phyloP scores from a whole-genome alignment of 1,284 basidiomycete genomes.

The Afroboletus lepidellus region DNA sequence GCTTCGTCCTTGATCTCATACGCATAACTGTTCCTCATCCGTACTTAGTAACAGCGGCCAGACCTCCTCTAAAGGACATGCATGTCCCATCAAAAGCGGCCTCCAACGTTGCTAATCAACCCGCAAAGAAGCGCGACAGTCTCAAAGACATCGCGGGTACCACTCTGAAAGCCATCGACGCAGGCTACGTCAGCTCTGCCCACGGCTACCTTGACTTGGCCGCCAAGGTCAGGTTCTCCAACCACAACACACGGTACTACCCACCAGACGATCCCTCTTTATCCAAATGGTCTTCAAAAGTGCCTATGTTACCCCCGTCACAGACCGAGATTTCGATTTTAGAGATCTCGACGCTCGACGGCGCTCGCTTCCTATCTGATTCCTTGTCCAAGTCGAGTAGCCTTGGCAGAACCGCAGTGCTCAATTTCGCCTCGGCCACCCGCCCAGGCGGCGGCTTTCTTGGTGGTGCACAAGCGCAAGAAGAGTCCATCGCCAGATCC shows the following conservation, averaged over 20 bases:
- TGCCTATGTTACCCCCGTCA: constrained; percentile 10
- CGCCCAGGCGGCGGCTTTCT: constrained; percentile 70
- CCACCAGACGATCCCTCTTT: constrained; percentile 37
- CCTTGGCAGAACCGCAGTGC: constrained; percentile 48
- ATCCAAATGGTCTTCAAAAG: constrained; percentile 37
- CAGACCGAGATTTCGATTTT: constrained; percentile 41
- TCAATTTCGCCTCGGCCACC: constrained; percentile 70
- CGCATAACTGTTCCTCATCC: too few relatives aligned
- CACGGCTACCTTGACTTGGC: constrained; percentile 33
- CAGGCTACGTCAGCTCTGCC: constrained; percentile 26
- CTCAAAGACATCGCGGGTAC: constrained; percentile 34
- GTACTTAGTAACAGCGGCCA: too few relatives aligned
- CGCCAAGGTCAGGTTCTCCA: constrained; percentile 32
- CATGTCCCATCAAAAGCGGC: background rate
- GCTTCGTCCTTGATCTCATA: too few relatives aligned
- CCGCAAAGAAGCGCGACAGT: constrained; percentile 9
- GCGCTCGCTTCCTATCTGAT: constrained; percentile 36
- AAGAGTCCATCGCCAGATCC: constrained; percentile 69
- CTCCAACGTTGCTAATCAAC: background rate
- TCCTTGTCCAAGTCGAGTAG: constrained; percentile 20
- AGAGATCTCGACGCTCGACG: constrained; percentile 56
- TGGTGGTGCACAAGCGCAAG: constrained; percentile 64
- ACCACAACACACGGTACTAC: constrained; percentile 43
- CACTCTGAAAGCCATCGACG: constrained; percentile 31
- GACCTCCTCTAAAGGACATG: background rate